Base-by-base conservation (phyloP, 78 protist genomes). In the Cavenderia fasciculata region DNA sequence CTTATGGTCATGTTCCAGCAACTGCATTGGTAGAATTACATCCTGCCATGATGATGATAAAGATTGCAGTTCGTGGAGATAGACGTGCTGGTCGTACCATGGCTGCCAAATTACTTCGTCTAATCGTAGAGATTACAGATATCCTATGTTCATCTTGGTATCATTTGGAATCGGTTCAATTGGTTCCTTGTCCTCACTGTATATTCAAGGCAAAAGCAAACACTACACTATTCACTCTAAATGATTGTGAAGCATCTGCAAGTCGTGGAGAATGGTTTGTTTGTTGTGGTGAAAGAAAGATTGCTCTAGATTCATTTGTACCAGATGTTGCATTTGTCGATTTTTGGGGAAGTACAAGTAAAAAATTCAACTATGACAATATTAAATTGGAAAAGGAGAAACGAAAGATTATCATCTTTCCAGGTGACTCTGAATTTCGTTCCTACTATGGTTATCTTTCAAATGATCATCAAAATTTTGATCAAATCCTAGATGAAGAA, bases 241-340 rank as follows among this genome's bases (percentile, higher is more conserved):
- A 6, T 25, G 74, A 68, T 19, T 82, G 90, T 68, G 90, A 82
- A 44, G 10, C 52, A 0, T 68, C 74, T 36, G 90, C 90, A 16
- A 52, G 69, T 40, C 49, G 47, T 57, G 78, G 90, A 25, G 54
- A 52, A 11, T 82, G 90, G 90, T 82, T 27, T n/a, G 40, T 82
- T 0, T 14, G 33, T 5, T 82, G 90, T 56, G 78, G 78, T 33
- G 63, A 49, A 31, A 49, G 71, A 65, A 65, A 57, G 19, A 82
- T 82, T n/a, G 7, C 38, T 46, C 74, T 82, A 0, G 90, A 82
- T n/a, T 56, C 56, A 14, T 82, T 82, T 82, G 90, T 82, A 34
- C 90, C 90, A 2, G 90, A 82, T 68, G 90, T 82, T 47, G 90
- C 90, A 0, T 27, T 82, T 69, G 46, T 47, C n/a, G 90, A 82